phyloP scores from a whole-genome alignment of 2,329 filamentous ascomycete species.

The Beauveria sp. region DNA sequence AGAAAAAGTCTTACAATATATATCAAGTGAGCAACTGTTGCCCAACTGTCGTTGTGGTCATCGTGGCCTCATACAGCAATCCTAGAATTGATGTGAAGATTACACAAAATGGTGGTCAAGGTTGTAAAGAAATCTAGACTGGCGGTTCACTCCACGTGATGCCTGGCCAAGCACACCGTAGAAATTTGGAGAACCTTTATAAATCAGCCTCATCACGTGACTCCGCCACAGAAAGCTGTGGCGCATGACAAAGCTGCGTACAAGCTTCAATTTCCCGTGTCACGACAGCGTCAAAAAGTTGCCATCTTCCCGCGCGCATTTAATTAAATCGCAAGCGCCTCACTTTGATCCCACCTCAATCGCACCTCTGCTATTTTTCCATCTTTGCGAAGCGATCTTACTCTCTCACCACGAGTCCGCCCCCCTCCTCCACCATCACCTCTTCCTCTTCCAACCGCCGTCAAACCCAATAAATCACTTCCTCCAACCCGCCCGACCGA shows the following conservation, averaged over 20 bases:
- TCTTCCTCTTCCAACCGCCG: not conserved
- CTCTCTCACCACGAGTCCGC: no score
- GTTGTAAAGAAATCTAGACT: not conserved
- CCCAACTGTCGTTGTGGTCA: not conserved
- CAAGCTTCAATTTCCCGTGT: conserved; percentile 5
- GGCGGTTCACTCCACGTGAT: not conserved
- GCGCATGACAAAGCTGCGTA: not conserved
- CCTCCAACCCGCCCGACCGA: no score
- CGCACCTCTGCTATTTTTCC: no score
- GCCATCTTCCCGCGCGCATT: not conserved
- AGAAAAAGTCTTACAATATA: not conserved
- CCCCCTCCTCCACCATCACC: not conserved
- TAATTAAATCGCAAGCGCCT: not conserved
- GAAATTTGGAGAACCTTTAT: not conserved
- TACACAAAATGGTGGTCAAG: not conserved
- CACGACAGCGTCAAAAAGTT: not conserved
- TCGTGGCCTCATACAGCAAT: no score
- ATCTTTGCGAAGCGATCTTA: no score
- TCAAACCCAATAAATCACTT: no score
- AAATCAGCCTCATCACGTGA: conserved; percentile 9
- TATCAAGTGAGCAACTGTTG: not conserved
- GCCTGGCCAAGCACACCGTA: not conserved
- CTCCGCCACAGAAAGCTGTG: not conserved
- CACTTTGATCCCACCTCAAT: no score
- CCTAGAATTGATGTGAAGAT: no score